Conservation (phyloP, 2,329 filamentous ascomycete species). For the Clonostachys byssicola region DNA sequence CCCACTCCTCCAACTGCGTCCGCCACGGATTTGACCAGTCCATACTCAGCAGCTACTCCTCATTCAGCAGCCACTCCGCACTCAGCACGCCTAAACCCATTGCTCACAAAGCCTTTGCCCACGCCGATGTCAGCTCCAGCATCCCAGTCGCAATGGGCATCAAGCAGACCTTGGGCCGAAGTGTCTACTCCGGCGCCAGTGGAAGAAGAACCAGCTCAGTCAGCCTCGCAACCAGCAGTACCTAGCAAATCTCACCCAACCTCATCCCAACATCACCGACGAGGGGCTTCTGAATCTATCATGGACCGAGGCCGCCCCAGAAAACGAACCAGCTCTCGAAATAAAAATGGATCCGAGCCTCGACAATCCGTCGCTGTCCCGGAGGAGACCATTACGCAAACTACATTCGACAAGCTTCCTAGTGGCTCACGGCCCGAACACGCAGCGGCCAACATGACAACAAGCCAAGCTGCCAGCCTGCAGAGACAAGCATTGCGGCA, state of each 20-base stretch:
- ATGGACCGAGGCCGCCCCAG: conserved; percentile 60
- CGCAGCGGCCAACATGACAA: conserved; percentile 40
- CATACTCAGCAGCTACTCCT: conserved; percentile 34
- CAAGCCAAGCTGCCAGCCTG: conserved; percentile 43
- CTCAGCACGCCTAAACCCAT: conserved; percentile 6
- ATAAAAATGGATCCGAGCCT: conserved; percentile 17
- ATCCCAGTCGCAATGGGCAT: conserved; percentile 30
- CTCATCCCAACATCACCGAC: conserved; percentile 28
- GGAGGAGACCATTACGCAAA: conserved; percentile 23
- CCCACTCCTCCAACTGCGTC: conserved; percentile 20
- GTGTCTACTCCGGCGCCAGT: conserved; percentile 16
- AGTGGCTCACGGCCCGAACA: conserved; percentile 50
- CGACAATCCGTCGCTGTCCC: conserved; percentile 1
- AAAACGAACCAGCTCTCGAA: conserved; percentile 41
- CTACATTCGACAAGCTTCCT: conserved; percentile 58
- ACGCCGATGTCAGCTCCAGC: conserved; percentile 46
- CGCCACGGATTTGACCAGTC: conserved; percentile 30
- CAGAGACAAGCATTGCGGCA: conserved; percentile 60
- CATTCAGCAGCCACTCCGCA: too few relatives aligned
- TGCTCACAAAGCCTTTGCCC: conserved; percentile 33
- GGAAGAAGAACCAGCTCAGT: not conserved
- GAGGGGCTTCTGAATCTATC: conserved; percentile 54
- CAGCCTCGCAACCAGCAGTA: too few relatives aligned
- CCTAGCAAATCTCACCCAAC: too few relatives aligned
- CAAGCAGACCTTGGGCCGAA: conserved; percentile 40